A percentile compares a stretch with the other conserved stretches of the same genome.
phyloP scores from a whole-genome alignment of 768 basidiomycete species.

The Leccinum ochraceum region DNA sequence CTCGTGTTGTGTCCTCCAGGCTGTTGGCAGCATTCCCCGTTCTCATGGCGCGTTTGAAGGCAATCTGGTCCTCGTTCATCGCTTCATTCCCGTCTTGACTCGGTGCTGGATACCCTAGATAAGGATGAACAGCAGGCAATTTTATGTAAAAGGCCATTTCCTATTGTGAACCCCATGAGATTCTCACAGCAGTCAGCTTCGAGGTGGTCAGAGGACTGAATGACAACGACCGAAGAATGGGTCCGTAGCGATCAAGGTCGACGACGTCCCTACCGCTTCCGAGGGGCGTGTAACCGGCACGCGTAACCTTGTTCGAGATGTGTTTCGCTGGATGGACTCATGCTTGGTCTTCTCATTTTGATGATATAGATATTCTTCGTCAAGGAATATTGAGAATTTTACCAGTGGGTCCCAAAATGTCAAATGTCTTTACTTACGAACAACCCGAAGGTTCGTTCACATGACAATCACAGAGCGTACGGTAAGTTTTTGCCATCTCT shows the following conservation, averaged over 20 bases:
- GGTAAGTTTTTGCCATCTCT: no score
- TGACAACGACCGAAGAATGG: not conserved
- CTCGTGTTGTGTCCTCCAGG: slow-evolving; percentile 1
- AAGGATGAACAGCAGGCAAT: slow-evolving; percentile 31
- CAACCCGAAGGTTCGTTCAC: no score
- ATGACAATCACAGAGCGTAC: no score
- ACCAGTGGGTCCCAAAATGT: not conserved
- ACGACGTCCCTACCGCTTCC: no score
- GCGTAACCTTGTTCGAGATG: no score
- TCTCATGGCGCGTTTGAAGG: slow-evolving; percentile 19
- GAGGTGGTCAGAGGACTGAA: not conserved
- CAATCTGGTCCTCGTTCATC: not conserved
- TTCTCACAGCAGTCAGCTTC: slow-evolving; percentile 36
- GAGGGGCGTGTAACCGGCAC: no score
- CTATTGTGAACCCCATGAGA: not conserved
- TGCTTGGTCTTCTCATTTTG: not conserved
- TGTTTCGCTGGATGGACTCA: not conserved
- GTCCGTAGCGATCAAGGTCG: no score
- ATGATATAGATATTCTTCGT: not conserved
- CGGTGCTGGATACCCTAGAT: slow-evolving; percentile 35
- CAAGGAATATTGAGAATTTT: not conserved
- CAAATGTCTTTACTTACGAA: no score
- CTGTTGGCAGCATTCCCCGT: not conserved
- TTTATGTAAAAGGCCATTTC: no score
- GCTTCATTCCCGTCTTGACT: not conserved